Evolutionary conservation across 495 filamentous ascomycete genomes (phyloP).

Genomic region (Talaromyces thailandensis): DNA sequence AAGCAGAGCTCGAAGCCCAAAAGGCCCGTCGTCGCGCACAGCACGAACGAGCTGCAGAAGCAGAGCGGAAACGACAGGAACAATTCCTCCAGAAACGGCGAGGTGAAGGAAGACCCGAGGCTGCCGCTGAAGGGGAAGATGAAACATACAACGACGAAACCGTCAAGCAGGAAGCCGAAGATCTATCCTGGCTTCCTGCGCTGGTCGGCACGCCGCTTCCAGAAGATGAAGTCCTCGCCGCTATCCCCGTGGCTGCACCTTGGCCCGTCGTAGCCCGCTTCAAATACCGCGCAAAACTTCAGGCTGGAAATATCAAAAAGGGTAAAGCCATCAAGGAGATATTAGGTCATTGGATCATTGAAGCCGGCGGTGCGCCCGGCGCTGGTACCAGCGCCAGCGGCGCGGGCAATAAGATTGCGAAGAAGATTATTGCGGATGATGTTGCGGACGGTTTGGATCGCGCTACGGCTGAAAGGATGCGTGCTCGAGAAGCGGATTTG

Average conservation of each 20-base stretch:
- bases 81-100: constrained; percentile 35
- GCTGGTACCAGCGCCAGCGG: constrained; percentile 26
- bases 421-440: constrained; percentile 23
- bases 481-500: constrained; percentile 73
- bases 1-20: constrained; percentile 54
- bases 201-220: constrained; percentile 69
- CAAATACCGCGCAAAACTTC: constrained; percentile 88
- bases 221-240: constrained; percentile 83
- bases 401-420: constrained; percentile 32
- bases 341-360: constrained; percentile 57
- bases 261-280: constrained; percentile 69
- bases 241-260: constrained; percentile 83
- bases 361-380: constrained; percentile 21
- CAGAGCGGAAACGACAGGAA: constrained; percentile 50
- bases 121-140: constrained; percentile 15
- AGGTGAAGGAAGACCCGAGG: constrained; percentile 45
- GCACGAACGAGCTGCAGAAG: constrained; percentile 60
- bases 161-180: constrained; percentile 32
- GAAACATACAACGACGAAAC: constrained; percentile 46
- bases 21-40: constrained; percentile 67
- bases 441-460: constrained; percentile 40
- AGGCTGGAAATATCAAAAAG: constrained; percentile 85
- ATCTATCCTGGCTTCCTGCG: constrained; percentile 54
- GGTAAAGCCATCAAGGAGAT: constrained; percentile 92
- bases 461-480: constrained; percentile 65